Percentiles rank a stretch among this genome's conserved stretches.
Evolutionary conservation across 441 rosid genomes (phyloP).

Genomic region (Cnidoscolus chayamansa): DNA sequence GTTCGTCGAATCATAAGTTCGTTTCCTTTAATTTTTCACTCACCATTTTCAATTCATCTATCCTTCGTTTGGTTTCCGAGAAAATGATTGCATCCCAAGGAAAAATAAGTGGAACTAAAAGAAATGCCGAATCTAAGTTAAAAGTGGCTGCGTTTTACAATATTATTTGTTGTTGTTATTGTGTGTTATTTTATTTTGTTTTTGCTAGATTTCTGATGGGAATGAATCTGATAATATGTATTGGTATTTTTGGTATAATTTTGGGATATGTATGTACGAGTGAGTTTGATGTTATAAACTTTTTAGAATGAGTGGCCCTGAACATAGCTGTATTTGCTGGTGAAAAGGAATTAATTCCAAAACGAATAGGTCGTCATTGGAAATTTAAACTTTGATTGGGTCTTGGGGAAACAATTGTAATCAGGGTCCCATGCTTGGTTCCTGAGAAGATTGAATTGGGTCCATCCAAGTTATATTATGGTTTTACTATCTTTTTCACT

Average conservation of each 20-base stretch:
- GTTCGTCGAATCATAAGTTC: not conserved
- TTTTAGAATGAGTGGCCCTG: not conserved
- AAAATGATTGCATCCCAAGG: not conserved
- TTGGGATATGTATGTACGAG: not conserved
- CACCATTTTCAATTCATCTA: not conserved
- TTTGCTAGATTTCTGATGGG: not conserved
- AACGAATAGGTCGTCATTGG: not conserved
- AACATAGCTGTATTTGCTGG: not conserved
- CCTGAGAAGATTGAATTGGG: not conserved
- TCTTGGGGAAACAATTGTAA: not conserved
- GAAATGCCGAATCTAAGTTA: not conserved
- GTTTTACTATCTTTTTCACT: not conserved
- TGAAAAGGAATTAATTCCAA: not conserved
- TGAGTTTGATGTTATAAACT: not conserved
- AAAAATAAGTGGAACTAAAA: not conserved
- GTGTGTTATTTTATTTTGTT: not conserved
- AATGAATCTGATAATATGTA: not conserved
- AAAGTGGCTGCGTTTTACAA: not conserved
- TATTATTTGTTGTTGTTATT: not conserved
- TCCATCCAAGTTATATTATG: not conserved
- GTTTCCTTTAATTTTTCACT: not conserved
- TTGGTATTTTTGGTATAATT: not conserved
- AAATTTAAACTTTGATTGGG: not conserved
- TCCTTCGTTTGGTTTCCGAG: constrained; percentile 1
- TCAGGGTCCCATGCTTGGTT: not conserved